phyloP scores from a whole-genome alignment of 1,284 basidiomycete genomes.

The Hemileia vastatrix region DNA sequence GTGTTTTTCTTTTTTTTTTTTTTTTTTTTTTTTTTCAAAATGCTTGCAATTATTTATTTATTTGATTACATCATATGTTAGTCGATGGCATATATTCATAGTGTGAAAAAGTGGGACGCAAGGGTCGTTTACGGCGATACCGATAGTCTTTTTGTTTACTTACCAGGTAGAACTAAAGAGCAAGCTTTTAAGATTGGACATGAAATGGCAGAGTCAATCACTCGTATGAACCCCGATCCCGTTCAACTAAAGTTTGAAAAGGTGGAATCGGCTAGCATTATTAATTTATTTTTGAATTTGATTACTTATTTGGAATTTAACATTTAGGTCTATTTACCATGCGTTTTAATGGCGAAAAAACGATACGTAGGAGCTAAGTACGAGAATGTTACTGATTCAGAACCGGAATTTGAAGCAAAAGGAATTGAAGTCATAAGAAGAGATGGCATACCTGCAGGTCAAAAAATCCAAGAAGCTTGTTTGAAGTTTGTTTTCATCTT shows the following conservation, averaged over 20 bases:
- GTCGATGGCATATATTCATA: constrained; percentile 75
- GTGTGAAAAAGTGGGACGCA: constrained; percentile 72
- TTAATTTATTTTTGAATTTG: not conserved
- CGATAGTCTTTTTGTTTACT: constrained; percentile 83
- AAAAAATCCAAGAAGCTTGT: constrained; percentile 77
- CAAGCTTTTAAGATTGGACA: constrained; percentile 86
- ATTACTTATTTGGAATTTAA: not conserved
- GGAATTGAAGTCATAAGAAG: constrained; percentile 93
- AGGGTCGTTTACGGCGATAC: constrained; percentile 97
- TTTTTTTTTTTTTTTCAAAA: constrained; percentile 3
- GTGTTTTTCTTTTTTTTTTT: not conserved
- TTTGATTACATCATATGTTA: constrained; percentile 44
- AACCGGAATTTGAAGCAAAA: constrained; percentile 86
- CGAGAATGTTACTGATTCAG: constrained; percentile 65
- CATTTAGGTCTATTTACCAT: constrained; percentile 76
- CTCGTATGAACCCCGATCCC: constrained; percentile 74
- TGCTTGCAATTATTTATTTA: not conserved
- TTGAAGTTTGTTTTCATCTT: constrained; percentile 58
- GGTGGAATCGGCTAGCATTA: constrained; percentile 46
- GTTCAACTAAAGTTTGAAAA: constrained; percentile 97
- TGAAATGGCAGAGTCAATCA: constrained; percentile 80
- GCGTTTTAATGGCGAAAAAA: constrained; percentile 89
- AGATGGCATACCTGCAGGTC: constrained; percentile 76
- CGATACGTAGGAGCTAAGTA: constrained; percentile 94
- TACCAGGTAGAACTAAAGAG: constrained; percentile 78